Evolutionary conservation across 768 basidiomycete genomes (phyloP), one percentile per base, ranked within the genome.

Genomic region (Sporobolomyces roseus): DNA sequence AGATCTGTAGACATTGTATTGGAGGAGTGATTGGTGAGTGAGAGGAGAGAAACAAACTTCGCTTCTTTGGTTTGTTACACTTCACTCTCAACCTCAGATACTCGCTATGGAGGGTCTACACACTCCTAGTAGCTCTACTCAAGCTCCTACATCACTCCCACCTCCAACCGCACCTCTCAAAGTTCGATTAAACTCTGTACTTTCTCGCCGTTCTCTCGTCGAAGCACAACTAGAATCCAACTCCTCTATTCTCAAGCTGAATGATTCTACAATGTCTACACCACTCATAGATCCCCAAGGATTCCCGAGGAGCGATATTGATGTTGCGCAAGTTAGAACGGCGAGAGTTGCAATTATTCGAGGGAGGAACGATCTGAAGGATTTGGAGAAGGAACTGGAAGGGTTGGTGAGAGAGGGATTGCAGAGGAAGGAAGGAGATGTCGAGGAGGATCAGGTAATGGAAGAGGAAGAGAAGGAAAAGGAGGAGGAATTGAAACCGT

Each of bases 261-360:
- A 73, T 74, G 79, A 83, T 48, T 83, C 83, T 36, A 86, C 83
- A 3, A 84, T 91, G 81, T 79, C 84, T 30, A 84, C 88, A 0
- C 86, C 90, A 0, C 84, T 97, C 38, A 84, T 96, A 53, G 92
- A 96, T 76, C 70, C 81, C 1, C 89, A 96, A 60, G 94, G 94
- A 10, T 97, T 91, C 78, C 93, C 93, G 1, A 84, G 91, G 19
- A 85, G 85, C 19, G 81, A 94, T 79, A 84, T 97, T 69, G 81
- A 81, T 66, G 90, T 94, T 23, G 90, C 85, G 76, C 86, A 87
- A 16, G 87, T 93, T 25, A 83, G 90, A 29, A 80, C 81, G 54
- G 89, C 91, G 17, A 83, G 91, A 60, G 83, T 87, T 35, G 82
- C 88, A 56, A 85, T 93, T n/a, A 86, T 89, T 59, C 85, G 89